Base-by-base conservation (phyloP, 495 filamentous ascomycete species). In the Neurospora pannonica region DNA sequence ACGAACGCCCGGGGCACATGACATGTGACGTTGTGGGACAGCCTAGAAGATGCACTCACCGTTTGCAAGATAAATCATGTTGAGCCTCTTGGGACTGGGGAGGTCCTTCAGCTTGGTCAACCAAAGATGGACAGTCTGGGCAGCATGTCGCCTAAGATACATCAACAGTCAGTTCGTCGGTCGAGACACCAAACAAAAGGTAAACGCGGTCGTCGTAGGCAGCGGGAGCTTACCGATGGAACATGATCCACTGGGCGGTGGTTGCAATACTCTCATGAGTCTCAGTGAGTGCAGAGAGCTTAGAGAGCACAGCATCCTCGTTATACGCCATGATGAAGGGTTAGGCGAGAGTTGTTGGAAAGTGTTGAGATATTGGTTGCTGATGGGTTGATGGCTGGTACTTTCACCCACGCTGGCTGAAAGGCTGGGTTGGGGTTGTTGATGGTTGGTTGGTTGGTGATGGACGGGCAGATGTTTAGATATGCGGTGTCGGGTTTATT, bases 191-290 rank as follows among this genome's bases (percentile, higher is more conserved):
- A 76, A 72, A 37, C 54, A 71, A 10, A 19, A 72, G 28, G 28
- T 42, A 19, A 70, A 69, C 8, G 31, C 13, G 28, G 31, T 70
- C 9, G 31, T 72, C 11, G 36, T 24, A 24, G 38, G 67, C 28
- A 67, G 28, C 54, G 15, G 54, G n/a, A n/a, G 73, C 84, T 78
- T 92, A 97, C 95, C 94, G 91, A 84, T 99, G 94, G 81, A 98
- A 99, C 92, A 98, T 94, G 73, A 99, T 93, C 97, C 97, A 99
- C 91, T 98, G 95, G 62, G 94, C 92, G 71, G 97, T 94, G 70
- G 93, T 92, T 69, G 97, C 93, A 78, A 98, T 97, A 84, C 93
- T 94, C 77, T 98, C 96, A 80, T 98, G 94, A 15, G 93, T 94
- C 85, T 99, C 96, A 84, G 97, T 97, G 69, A 99, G 88, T 46